Evolutionary conservation across 345 rosid species (phyloP), one percentile per base, ranked within the genome.

Genomic region (Pelargonium nanum): DNA sequence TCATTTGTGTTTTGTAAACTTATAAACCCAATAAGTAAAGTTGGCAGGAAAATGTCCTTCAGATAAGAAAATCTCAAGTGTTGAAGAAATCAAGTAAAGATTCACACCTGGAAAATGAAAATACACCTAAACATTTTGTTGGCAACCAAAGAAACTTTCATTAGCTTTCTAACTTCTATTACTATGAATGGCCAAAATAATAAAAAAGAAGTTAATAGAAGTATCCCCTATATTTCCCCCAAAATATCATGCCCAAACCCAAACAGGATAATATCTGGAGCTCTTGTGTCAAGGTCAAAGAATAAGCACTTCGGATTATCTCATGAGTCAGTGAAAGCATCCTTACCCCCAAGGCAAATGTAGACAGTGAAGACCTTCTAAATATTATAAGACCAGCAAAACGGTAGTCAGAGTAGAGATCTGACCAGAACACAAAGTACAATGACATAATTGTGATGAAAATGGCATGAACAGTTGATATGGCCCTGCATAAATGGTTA

Each of bases 391-490:
- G 73, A 63, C 72, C 84, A 61, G 66, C 64, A 59, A 19, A 45
- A 53, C 56, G 69, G 62, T 65, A 1, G 59, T 77, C 82, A 34
- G 83, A 75, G 70, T 16, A 85, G 40, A 85, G 74, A 64, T 80
- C 82, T 52, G 84, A 80, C 76, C 83, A 80, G 57, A 83, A 83
- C 51, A 85, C 86, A 4, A 83, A 74, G 76, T 85, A 83, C 45
- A 85, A 67, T 5, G 91, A 75, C 63, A 83, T 58, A n/a, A 30
- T 58, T 28, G 86, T 74, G 58, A 85, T 72, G 70, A 80, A 77
- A 62, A 85, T 65, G 57, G 91, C 88, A 79, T 85, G 91, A 23
- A 72, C 23, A 28, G 88, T 80, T 60, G 91, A 85, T 60, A 85
- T 74, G 21, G 80, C 79, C 76, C 91, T 85, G 81, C 74, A 77